phyloP scores from a whole-genome alignment of 2,329 filamentous ascomycete genomes.

The Penicillium oxalicum region DNA sequence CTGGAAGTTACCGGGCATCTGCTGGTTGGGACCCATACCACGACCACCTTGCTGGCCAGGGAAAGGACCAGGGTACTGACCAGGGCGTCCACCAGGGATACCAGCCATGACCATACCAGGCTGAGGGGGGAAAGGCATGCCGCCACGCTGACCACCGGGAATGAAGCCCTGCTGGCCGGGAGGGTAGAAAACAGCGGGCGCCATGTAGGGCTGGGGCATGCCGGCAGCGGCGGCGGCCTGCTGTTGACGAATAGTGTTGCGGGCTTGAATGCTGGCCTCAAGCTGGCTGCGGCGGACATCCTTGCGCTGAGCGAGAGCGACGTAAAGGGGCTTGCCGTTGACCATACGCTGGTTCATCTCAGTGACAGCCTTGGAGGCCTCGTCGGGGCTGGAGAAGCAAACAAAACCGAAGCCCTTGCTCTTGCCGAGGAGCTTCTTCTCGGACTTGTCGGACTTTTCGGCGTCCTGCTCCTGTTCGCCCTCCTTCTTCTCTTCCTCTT shows the following conservation, averaged over 20 bases:
- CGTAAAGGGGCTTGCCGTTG: conserved; percentile 92
- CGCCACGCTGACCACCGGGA: conserved; percentile 52
- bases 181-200: conserved; percentile 85
- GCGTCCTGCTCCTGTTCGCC: conserved; percentile 46
- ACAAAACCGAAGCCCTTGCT: conserved; percentile 99
- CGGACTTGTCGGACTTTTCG: conserved; percentile 51
- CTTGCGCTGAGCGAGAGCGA: conserved; percentile 97
- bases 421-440: conserved; percentile 75
- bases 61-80: conserved; percentile 77
- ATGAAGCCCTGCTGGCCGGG: conserved; percentile 60
- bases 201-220: conserved; percentile 77
- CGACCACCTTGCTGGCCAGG: conserved; percentile 80
- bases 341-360: conserved; percentile 99
- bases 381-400: conserved; percentile 99
- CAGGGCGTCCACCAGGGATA: conserved; percentile 74
- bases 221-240: conserved; percentile 87
- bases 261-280: conserved; percentile 97
- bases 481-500: conserved; percentile 38
- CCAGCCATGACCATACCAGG: conserved; percentile 55
- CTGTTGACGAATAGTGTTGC: conserved; percentile 97
- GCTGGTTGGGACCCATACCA: conserved; percentile 73
- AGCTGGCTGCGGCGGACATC: conserved; percentile 99
- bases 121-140: conserved; percentile 56
- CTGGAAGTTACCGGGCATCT: conserved; percentile 83
- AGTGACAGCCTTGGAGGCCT: conserved; percentile 96